Conservation (phyloP, 805 yeast species). For the Metschnikowia arizonensis region DNA sequence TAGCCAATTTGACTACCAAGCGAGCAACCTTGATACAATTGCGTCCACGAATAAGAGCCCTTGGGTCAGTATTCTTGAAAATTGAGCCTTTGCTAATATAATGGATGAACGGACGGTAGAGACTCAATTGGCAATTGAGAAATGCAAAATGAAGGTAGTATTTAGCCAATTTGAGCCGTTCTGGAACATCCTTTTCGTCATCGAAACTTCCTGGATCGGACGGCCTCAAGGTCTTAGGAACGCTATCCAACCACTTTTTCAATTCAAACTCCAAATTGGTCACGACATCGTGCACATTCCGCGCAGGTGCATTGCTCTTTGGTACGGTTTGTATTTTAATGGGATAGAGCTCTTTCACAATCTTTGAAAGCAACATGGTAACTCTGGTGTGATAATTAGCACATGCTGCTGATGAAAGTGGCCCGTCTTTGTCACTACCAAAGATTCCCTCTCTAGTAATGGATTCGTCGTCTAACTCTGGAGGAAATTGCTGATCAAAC, state of each 20-base stretch:
- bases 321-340: conserved; percentile 42
- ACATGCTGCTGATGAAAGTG: conserved; percentile 67
- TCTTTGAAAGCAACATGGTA: conserved; percentile 64
- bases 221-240: conserved; percentile 71
- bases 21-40: conserved; percentile 83
- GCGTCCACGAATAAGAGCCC: conserved; percentile 68
- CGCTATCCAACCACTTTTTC: conserved; percentile 62
- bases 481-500: conserved; percentile 82
- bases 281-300: conserved; percentile 43
- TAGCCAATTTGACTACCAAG: conserved; percentile 73
- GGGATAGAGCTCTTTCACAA: conserved; percentile 73
- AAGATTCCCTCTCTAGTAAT: conserved; percentile 63
- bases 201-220: conserved; percentile 49
- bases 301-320: conserved; percentile 14
- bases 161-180: conserved; percentile 66
- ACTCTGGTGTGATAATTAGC: conserved; percentile 82
- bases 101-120: conserved; percentile 87
- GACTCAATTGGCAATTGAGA: conserved; percentile 71
- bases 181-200: conserved; percentile 33
- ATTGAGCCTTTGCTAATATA: conserved; percentile 57
- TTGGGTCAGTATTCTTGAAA: conserved; percentile 42
- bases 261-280: conserved; percentile 65
- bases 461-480: conserved; percentile 82
- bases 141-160: conserved; percentile 67
- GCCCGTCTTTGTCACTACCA: conserved; percentile 43